These are phyloP conservation scores for Reutealis trisperma DNA, from an alignment of 345 rosid species.

Conservation along the genomic window DNA sequence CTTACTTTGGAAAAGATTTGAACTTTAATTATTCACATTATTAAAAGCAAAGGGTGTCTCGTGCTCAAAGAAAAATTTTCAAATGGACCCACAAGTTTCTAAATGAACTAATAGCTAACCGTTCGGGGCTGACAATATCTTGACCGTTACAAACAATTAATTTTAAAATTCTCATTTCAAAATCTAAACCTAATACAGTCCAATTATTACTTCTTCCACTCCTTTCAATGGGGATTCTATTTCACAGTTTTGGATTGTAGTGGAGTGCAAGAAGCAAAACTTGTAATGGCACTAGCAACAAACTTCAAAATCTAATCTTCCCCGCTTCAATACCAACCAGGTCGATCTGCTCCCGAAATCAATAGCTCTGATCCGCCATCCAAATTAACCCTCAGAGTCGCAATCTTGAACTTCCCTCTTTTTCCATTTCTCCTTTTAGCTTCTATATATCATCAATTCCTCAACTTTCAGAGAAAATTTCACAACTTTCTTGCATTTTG, in stretches of 20 bases:
- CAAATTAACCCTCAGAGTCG: constrained; percentile 16
- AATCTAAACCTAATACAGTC: constrained; percentile 21
- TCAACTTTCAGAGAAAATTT: constrained; percentile 20
- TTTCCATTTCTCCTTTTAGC: constrained; percentile 7
- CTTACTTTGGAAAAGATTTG: neutral
- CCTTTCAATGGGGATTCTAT: neutral
- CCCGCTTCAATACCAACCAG: constrained; percentile 42
- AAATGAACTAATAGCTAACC: constrained; percentile 26
- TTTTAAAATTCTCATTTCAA: constrained; percentile 30
- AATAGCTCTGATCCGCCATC: constrained; percentile 27
- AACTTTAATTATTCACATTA: constrained; percentile 14
- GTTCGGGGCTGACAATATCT: constrained; percentile 39
- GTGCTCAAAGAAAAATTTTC: neutral
- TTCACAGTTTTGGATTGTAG: neutral
- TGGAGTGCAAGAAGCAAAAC: constrained; percentile 25
- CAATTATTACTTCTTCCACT: constrained; percentile 31
- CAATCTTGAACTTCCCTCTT: constrained; percentile 30
- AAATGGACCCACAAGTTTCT: constrained; percentile 26
- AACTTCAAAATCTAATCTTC: constrained; percentile 30
- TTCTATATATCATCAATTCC: constrained; percentile 5
- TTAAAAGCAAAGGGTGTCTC: neutral
- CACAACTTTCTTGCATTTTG: constrained; percentile 20
- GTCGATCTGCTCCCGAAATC: constrained; percentile 28
- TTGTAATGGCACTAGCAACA: constrained; percentile 25
- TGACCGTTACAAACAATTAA: constrained; percentile 58